Conservation (phyloP, 179 eudicot genomes). For the Vitellaria paradoxa region DNA sequence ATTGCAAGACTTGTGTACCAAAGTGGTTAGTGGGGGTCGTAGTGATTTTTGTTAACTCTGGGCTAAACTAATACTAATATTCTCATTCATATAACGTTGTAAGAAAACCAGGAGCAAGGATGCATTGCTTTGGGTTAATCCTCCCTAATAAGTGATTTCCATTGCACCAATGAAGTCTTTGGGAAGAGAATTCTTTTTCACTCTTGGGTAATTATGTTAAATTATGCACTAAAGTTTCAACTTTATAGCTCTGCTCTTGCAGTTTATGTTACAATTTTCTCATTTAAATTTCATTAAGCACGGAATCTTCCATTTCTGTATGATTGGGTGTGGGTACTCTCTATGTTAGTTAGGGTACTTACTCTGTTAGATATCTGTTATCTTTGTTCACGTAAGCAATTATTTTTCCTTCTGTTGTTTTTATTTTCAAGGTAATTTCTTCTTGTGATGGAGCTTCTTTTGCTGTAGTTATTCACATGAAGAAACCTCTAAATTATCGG, state of each 20-base stretch:
- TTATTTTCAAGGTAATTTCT: background rate
- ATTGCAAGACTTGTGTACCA: too few relatives aligned
- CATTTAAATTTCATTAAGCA: background rate
- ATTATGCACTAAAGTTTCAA: background rate
- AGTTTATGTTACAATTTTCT: background rate
- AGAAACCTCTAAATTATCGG: slow-evolving; percentile 58
- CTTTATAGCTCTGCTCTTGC: background rate
- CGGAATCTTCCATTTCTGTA: background rate
- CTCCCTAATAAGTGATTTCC: too few relatives aligned
- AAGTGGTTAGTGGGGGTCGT: too few relatives aligned
- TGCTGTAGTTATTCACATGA: slow-evolving; percentile 59
- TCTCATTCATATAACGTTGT: too few relatives aligned
- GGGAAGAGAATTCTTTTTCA: too few relatives aligned
- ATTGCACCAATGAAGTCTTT: too few relatives aligned
- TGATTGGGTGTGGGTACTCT: background rate
- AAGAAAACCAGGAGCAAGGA: too few relatives aligned
- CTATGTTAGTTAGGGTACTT: background rate
- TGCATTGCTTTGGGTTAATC: too few relatives aligned
- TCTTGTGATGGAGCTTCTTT: slow-evolving; percentile 4
- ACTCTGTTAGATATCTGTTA: background rate
- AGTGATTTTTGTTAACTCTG: too few relatives aligned
- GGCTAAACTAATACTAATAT: too few relatives aligned
- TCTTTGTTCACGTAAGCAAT: background rate
- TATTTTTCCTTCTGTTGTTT: background rate
- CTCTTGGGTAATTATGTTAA: background rate